Percentiles rank a stretch among this genome's conserved stretches.
phyloP scores from a whole-genome alignment of 345 rosid genomes.

The Brassica incana region DNA sequence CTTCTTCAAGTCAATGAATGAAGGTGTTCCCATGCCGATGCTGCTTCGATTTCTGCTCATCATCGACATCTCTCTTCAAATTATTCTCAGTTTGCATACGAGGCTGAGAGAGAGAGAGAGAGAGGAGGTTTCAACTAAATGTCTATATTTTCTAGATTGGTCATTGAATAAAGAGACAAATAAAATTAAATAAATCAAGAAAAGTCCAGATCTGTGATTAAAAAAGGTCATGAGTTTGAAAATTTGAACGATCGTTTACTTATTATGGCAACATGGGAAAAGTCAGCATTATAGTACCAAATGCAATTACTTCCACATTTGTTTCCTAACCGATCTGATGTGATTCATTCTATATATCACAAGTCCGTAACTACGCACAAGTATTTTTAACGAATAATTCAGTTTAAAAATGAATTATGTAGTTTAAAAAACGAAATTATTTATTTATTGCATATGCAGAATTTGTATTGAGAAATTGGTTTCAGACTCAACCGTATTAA shows the following conservation, averaged over 20 bases:
- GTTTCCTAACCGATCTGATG: slow-evolving; percentile 9
- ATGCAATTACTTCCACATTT: slow-evolving; percentile 11
- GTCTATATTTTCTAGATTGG: slow-evolving; percentile 7
- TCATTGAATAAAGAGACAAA: background rate
- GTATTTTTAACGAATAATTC: background rate
- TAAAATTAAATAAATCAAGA: background rate
- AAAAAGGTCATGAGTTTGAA: slow-evolving; percentile 20
- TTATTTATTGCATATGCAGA: too few relatives aligned
- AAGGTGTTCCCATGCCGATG: slow-evolving; percentile 52
- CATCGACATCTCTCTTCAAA: slow-evolving; percentile 46
- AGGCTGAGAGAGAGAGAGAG: background rate
- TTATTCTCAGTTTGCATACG: background rate
- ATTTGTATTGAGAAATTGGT: background rate
- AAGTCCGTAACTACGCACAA: background rate
- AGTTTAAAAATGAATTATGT: background rate
- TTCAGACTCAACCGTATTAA: background rate
- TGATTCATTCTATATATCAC: background rate
- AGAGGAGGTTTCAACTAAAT: background rate
- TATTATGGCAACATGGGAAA: slow-evolving; percentile 5
- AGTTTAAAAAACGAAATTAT: too few relatives aligned
- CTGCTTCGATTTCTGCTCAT: slow-evolving; percentile 48
- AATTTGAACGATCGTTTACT: slow-evolving; percentile 24
- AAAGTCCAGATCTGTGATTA: slow-evolving; percentile 34
- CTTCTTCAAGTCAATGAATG: slow-evolving; percentile 73
- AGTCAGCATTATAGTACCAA: slow-evolving; percentile 25